These are phyloP conservation scores for Nemania sp. DNA, from an alignment of 2,329 filamentous ascomycete genomes.

Conservation along the genomic window DNA sequence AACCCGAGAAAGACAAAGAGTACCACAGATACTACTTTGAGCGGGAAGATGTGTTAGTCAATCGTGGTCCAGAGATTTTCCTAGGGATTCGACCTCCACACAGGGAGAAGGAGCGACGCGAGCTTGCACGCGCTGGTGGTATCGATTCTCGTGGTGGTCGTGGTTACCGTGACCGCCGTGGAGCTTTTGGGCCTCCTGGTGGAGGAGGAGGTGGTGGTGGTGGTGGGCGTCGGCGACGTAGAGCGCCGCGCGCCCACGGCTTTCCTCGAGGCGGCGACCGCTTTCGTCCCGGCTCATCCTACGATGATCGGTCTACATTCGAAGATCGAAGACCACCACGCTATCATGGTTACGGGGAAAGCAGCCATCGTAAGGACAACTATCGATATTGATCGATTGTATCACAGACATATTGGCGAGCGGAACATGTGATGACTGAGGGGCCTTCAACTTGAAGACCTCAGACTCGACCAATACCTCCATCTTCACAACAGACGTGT, in stretches of 20 bases:
- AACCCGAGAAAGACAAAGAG: slow-evolving; percentile 49
- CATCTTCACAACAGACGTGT: neutral
- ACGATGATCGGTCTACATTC: slow-evolving; percentile 33
- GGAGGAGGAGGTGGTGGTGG: slow-evolving; percentile 28
- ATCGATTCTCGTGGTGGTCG: slow-evolving; percentile 16
- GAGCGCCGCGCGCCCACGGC: slow-evolving; percentile 37
- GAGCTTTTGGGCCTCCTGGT: slow-evolving; percentile 25
- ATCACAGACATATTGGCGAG: neutral
- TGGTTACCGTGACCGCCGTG: slow-evolving; percentile 30
- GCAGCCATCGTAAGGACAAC: slow-evolving; percentile 11
- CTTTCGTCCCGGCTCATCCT: slow-evolving; percentile 37
- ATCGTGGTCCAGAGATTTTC: slow-evolving; percentile 73
- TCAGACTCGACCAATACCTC: neutral
- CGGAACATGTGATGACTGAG: neutral
- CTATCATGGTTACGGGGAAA: slow-evolving; percentile 27
- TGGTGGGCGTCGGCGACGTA: slow-evolving; percentile 37
- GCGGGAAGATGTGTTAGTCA: slow-evolving; percentile 66
- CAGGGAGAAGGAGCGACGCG: slow-evolving; percentile 50
- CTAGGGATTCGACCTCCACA: slow-evolving; percentile 65
- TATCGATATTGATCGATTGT: slow-evolving; percentile 12
- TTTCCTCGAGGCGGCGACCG: slow-evolving; percentile 42
- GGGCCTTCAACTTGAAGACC: neutral
- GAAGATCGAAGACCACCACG: slow-evolving; percentile 27
- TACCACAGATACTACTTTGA: slow-evolving; percentile 77
- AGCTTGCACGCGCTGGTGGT: slow-evolving; percentile 41